These are phyloP conservation scores for Fusarium longipes DNA, from an alignment of 2,329 filamentous ascomycete species.

Conservation along the genomic window DNA sequence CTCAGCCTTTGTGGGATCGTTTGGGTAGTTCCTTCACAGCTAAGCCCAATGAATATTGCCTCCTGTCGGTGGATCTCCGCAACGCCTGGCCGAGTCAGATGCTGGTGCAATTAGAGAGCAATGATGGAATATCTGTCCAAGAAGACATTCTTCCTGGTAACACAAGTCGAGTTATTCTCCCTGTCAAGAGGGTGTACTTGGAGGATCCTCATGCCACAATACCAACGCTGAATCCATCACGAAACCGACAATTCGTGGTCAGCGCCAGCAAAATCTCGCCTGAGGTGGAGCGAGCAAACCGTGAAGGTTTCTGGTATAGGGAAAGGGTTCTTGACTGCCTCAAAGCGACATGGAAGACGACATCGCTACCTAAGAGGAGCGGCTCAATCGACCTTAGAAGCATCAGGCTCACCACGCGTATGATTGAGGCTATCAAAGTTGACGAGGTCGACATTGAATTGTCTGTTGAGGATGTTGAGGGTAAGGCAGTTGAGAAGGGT, in stretches of 20 bases:
- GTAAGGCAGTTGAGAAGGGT: conserved; percentile 35
- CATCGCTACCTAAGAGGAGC: conserved; percentile 60
- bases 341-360: conserved; percentile 76
- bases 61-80: conserved; percentile 84
- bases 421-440: conserved; percentile 85
- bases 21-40: conserved; percentile 50
- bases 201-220: conserved; percentile 82
- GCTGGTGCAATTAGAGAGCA: conserved; percentile 69
- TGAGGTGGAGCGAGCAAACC: conserved; percentile 78
- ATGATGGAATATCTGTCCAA: conserved; percentile 61
- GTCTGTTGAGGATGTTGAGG: conserved; percentile 57
- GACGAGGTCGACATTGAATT: conserved; percentile 80
- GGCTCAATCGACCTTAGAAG: conserved; percentile 82
- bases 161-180: conserved; percentile 79
- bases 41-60: conserved; percentile 74
- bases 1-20: conserved; percentile 67
- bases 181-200: conserved; percentile 79
- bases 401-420: conserved; percentile 77
- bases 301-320: conserved; percentile 92
- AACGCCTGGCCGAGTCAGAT: conserved; percentile 91
- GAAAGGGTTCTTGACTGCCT: conserved; percentile 80
- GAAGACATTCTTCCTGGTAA: conserved; percentile 73
- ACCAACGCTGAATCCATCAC: conserved; percentile 81
- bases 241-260: conserved; percentile 93
- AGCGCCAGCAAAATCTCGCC: conserved; percentile 82